These are phyloP conservation scores for Solanum appendiculatum DNA, from an alignment of 257 asterid species.

Conservation along the genomic window DNA sequence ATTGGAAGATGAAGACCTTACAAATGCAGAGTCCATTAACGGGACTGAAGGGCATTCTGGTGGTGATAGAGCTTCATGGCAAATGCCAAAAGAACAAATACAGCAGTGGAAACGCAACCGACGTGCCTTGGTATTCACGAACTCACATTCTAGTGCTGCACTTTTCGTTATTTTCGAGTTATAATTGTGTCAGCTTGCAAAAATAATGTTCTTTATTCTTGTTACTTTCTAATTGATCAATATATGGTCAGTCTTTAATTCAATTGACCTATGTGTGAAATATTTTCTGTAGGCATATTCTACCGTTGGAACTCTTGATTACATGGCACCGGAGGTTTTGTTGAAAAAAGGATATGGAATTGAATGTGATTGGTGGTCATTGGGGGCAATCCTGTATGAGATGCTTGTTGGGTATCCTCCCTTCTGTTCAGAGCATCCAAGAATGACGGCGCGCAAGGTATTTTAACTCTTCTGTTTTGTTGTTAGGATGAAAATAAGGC, in stretches of 20 bases:
- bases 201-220: background rate
- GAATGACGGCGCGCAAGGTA: conserved; percentile 99
- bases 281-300: conserved; percentile 69
- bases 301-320: conserved; percentile 95
- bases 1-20: conserved; percentile 70
- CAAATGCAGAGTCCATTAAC: conserved; percentile 33
- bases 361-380: conserved; percentile 99
- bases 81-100: conserved; percentile 92
- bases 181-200: background rate
- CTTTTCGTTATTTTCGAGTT: background rate
- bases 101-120: conserved; percentile 94
- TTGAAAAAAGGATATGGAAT: conserved; percentile 93
- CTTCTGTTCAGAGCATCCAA: conserved; percentile 94
- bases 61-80: conserved; percentile 58
- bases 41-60: conserved; percentile 28
- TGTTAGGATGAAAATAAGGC: background rate
- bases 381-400: conserved; percentile 90
- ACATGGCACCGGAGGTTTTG: conserved; percentile 97
- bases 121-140: conserved; percentile 66
- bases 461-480: background rate
- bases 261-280: background rate
- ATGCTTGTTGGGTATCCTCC: conserved; percentile 98
- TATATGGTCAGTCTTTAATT: background rate
- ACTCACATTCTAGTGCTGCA: background rate
- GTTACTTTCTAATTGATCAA: background rate